Base-by-base conservation (phyloP, 2,329 filamentous ascomycete genomes). In the Xylaria sp. region DNA sequence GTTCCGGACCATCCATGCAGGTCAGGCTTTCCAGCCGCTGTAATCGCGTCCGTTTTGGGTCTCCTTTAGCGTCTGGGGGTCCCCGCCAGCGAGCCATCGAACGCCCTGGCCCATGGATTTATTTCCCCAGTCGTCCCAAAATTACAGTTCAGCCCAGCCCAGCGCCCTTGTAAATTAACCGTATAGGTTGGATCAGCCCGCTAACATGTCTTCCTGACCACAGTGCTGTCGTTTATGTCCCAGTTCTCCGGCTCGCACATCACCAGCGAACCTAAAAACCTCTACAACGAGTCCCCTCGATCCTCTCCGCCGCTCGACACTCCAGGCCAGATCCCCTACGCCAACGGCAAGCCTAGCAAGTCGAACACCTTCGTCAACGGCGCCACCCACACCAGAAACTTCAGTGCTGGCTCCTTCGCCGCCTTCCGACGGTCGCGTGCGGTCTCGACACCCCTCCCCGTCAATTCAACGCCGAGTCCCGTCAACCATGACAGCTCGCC, bases 201-300 rank as follows among this genome's bases (percentile, higher is more conserved):
- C 71, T 74, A 71, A 74, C 59, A 52, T 53, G 48, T 55, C 54
- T 60, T 58, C 54, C 58, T 50, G 61, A 66, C 56, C 52, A 71
- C 55, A 95, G 91, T 96, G 52, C 80, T 92, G 65, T 95, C 91
- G 66, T 95, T 95, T 75, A 93, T 95, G 83, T 91, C 89, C 72
- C 85, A 87, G 75, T 87, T 90, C 78, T 88, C 88, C 62, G 77
- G 76, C 61, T 72, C 74, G 55, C 67, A 72, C 55, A 67, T 69
- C 29, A 69, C 70, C 55, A 68, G 70, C 62, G 71, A 73, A 57
- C 66, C 71, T 62, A 69, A 71, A 63, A 57, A 65, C 50, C 44
- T 63, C 45, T 63, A 63, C 60, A 54, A 62, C 56, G 57, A 60
- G 16, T 63, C 63, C 44, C 60, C 67, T 16, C 53, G 43, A 19